phyloP scores from a whole-genome alignment of 1,139 yeast genomes.

The Saccharomyces pastorianus region DNA sequence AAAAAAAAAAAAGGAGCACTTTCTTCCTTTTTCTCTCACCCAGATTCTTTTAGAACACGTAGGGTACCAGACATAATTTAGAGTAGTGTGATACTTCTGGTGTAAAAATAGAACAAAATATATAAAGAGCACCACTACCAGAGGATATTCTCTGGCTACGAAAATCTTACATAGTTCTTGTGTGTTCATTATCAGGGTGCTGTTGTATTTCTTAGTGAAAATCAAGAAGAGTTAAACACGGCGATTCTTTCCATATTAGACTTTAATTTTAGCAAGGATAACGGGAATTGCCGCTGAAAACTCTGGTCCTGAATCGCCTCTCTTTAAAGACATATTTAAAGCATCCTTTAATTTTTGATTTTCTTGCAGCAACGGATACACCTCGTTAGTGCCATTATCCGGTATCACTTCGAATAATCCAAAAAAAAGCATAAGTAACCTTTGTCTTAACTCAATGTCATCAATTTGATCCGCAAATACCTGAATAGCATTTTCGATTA shows the following conservation, averaged over 20 bases:
- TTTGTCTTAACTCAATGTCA: slow-evolving; percentile 22
- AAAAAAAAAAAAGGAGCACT: not conserved
- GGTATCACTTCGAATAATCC: slow-evolving; percentile 20
- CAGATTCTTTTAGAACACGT: not conserved
- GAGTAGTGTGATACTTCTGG: not conserved
- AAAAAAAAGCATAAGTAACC: slow-evolving; percentile 25
- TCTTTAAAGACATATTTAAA: slow-evolving; percentile 5
- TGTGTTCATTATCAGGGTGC: not conserved
- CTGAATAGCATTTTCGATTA: slow-evolving; percentile 18
- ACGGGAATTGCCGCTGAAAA: slow-evolving; percentile 10
- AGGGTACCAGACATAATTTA: not conserved
- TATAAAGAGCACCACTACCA: not conserved
- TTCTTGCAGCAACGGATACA: slow-evolving; percentile 6
- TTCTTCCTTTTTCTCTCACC: too few relatives aligned
- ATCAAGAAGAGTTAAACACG: not conserved
- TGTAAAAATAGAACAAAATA: not conserved
- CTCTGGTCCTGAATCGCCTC: slow-evolving; percentile 7
- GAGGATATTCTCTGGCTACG: not conserved
- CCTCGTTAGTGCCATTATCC: slow-evolving; percentile 4
- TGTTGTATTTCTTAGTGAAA: not conserved
- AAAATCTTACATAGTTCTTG: not conserved
- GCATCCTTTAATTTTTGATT: slow-evolving; percentile 9
- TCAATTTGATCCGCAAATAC: slow-evolving; percentile 20
- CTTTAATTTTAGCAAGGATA: not conserved
- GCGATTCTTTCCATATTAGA: not conserved